Conservation (phyloP, 306 rosid species). For the Cyamopsis tetragonoloba region DNA sequence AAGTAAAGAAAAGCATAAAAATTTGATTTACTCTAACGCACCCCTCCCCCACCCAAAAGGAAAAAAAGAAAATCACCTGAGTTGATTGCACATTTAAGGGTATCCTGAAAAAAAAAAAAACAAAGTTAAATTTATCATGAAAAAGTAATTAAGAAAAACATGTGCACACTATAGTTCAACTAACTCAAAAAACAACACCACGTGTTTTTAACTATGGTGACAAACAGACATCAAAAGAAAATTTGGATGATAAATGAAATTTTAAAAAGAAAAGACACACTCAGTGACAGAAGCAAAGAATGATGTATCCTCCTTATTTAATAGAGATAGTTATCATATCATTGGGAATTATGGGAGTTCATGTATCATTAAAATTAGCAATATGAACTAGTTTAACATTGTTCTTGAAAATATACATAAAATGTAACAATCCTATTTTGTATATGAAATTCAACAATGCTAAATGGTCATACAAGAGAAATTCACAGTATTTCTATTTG, state of each 20-base stretch:
- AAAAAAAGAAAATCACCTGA: slow-evolving; percentile 44
- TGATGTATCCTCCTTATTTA: not conserved
- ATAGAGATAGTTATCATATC: not conserved
- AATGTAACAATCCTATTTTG: not conserved
- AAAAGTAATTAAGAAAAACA: not conserved
- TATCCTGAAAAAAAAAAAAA: slow-evolving; percentile 51
- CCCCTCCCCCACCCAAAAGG: not conserved
- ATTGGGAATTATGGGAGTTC: not conserved
- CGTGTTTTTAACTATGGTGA: not conserved
- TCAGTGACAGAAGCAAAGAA: not conserved
- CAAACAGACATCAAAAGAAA: slow-evolving; percentile 10
- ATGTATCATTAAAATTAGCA: not conserved
- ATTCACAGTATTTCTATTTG: not conserved
- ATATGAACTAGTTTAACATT: not conserved
- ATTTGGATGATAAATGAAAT: not conserved
- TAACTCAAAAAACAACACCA: slow-evolving; percentile 16
- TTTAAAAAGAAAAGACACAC: not conserved
- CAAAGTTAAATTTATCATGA: not conserved
- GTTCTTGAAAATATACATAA: not conserved
- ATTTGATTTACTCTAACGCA: slow-evolving; percentile 1
- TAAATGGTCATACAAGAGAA: not conserved
- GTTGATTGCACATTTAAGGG: slow-evolving; percentile 51
- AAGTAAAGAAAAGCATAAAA: not conserved
- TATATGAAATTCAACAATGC: not conserved
- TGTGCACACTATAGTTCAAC: not conserved